phyloP scores from a whole-genome alignment of 345 rosid genomes.

The Populus nigra region DNA sequence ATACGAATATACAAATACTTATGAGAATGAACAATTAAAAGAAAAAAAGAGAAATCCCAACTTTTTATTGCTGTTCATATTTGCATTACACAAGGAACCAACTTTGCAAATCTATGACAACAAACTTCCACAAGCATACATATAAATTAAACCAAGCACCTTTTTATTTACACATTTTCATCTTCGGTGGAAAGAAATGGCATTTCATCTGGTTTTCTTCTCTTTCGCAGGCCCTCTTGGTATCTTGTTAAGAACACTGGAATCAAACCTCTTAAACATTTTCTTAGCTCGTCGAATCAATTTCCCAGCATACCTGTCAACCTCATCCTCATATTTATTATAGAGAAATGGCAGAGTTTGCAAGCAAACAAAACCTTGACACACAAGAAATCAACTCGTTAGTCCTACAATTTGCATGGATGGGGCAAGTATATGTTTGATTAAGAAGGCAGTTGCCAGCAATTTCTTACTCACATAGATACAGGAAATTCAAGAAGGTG shows the following conservation, averaged over 20 bases:
- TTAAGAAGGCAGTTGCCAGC: neutral
- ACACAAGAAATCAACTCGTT: neutral
- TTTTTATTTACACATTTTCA: neutral
- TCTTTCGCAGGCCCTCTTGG: conserved; percentile 71
- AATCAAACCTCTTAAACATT: conserved; percentile 46
- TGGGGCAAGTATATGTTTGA: neutral
- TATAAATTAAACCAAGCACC: neutral
- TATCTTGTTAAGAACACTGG: conserved; percentile 64
- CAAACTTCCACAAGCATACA: neutral
- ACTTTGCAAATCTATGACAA: neutral
- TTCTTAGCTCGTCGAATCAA: conserved; percentile 40
- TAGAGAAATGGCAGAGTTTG: conserved; percentile 67
- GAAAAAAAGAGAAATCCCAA: neutral
- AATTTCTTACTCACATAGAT: conserved; percentile 48
- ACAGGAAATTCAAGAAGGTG: conserved; percentile 75
- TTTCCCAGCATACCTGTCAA: conserved; percentile 44
- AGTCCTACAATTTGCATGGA: neutral
- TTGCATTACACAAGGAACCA: neutral
- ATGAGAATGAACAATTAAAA: no score
- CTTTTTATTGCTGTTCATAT: neutral
- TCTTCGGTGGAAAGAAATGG: neutral
- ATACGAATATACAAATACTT: no score
- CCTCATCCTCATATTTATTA: conserved; percentile 55
- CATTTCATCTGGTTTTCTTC: conserved; percentile 42
- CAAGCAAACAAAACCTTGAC: conserved; percentile 48